Percentiles rank a stretch among this genome's conserved stretches.
Evolutionary conservation across 176 grass and related monocot species (phyloP).

Genomic region (Canna indica): DNA sequence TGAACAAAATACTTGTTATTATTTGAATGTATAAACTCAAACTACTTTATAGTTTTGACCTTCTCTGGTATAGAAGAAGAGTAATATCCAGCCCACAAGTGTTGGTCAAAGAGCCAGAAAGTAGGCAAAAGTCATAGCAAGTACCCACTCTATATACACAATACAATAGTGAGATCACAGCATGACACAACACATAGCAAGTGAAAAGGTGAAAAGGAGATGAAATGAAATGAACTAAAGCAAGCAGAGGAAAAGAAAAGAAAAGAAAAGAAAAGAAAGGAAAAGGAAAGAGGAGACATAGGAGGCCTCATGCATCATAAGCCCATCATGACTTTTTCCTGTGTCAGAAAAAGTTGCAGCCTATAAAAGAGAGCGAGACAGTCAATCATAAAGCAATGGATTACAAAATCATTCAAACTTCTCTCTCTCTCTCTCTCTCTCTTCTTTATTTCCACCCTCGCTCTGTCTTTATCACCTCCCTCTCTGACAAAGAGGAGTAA

Average conservation of each 20-base stretch:
- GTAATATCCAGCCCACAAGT: no score
- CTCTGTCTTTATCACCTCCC: background rate
- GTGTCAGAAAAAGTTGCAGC: background rate
- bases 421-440: background rate
- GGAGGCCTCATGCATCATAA: background rate
- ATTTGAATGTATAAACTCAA: no score
- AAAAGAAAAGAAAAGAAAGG: background rate
- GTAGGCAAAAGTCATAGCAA: no score
- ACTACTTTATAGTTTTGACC: no score
- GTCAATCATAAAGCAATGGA: constrained; percentile 33
- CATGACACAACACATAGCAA: no score
- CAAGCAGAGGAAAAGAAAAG: background rate
- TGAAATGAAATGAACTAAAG: background rate
- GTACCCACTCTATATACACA: no score
- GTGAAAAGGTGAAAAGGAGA: no score
- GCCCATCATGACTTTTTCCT: background rate
- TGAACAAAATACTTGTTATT: no score
- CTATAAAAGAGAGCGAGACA: background rate
- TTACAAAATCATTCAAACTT: constrained; percentile 22
- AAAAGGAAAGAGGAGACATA: background rate
- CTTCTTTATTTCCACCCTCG: background rate
- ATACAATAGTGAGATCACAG: no score
- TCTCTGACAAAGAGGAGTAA: constrained; percentile 7
- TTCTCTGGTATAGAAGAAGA: no score
- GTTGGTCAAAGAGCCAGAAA: no score